Conservation (phyloP, 2,329 filamentous ascomycete species). For the Cladosporium sp. region DNA sequence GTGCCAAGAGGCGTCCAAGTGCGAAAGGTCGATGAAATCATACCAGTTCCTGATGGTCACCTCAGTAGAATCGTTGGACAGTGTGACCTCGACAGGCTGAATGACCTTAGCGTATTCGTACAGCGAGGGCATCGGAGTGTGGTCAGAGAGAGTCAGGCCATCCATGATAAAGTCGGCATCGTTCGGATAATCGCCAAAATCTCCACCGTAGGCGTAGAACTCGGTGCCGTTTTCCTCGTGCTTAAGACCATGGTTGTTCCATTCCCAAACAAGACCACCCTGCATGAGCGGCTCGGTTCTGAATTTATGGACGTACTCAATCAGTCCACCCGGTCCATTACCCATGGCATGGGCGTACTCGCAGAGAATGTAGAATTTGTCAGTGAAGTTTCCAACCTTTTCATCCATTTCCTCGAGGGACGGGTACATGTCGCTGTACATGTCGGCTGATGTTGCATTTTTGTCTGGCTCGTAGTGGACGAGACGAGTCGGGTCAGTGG, state of each 20-base stretch:
- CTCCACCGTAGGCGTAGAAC: constrained; percentile 43
- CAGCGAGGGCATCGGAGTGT: constrained; percentile 41
- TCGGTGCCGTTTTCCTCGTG: constrained; percentile 37
- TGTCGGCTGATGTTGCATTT: constrained; percentile 59
- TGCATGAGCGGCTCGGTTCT: constrained; percentile 60
- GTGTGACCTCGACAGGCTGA: constrained; percentile 38
- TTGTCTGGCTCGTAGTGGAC: constrained; percentile 67
- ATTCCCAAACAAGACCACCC: constrained; percentile 55
- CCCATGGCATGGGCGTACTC: constrained; percentile 66
- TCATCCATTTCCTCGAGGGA: constrained; percentile 49
- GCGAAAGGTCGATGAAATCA: constrained; percentile 30
- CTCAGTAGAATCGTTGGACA: constrained; percentile 23
- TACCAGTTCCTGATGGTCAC: constrained; percentile 42
- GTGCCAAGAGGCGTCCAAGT: constrained; percentile 20
- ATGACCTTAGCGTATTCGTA: constrained; percentile 45
- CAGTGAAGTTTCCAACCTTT: constrained; percentile 20
- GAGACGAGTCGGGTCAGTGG: constrained; percentile 56
- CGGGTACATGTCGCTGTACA: constrained; percentile 68
- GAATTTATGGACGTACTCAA: constrained; percentile 60
- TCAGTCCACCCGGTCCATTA: constrained; percentile 62
- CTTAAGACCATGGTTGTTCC: constrained; percentile 44
- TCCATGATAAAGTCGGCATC: constrained; percentile 46
- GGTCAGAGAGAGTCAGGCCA: constrained; percentile 42
- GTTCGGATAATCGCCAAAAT: constrained; percentile 42
- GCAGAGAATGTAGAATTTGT: constrained; percentile 57